Evolutionary conservation across 2,329 filamentous ascomycete genomes (phyloP).

Genomic region (Diaporthe citriasiana): DNA sequence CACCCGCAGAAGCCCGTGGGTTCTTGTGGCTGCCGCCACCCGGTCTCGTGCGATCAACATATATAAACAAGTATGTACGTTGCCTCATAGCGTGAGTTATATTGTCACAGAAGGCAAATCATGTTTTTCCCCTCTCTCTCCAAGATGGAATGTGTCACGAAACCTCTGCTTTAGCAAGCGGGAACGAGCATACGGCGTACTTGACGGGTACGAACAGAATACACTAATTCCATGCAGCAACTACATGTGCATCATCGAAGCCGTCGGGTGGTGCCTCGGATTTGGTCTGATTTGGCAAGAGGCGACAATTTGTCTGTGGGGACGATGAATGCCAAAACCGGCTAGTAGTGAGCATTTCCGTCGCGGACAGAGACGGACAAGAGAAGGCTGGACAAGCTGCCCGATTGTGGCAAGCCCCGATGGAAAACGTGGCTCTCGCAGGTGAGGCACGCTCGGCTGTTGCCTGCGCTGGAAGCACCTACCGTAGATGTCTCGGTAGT

Average conservation of each 20-base stretch:
- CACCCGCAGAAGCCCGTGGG: background rate
- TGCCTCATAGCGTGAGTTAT: background rate
- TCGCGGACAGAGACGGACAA: background rate
- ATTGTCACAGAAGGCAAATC: background rate
- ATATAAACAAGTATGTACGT: background rate
- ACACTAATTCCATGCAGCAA: background rate
- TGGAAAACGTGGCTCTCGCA: slow-evolving; percentile 31
- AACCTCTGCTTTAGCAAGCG: background rate
- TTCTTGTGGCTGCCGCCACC: slow-evolving; percentile 13
- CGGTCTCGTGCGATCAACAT: background rate
- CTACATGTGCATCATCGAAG: slow-evolving; percentile 1
- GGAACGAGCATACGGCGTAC: background rate
- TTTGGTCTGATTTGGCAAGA: slow-evolving; percentile 5
- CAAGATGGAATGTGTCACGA: slow-evolving; percentile 14
- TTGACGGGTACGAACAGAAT: background rate
- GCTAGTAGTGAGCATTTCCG: background rate
- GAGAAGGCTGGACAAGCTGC: background rate
- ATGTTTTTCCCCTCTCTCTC: background rate
- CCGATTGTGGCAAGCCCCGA: background rate
- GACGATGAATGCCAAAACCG: background rate
- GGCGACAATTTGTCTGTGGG: background rate
- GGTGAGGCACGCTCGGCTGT: slow-evolving; percentile 25
- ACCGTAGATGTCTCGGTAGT: background rate
- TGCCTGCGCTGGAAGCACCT: slow-evolving; percentile 1
- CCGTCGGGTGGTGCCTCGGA: background rate